These are phyloP conservation scores for Wallacemonas sp. DNA, from an alignment of 208 protist genomes.

Conservation along the genomic window DNA sequence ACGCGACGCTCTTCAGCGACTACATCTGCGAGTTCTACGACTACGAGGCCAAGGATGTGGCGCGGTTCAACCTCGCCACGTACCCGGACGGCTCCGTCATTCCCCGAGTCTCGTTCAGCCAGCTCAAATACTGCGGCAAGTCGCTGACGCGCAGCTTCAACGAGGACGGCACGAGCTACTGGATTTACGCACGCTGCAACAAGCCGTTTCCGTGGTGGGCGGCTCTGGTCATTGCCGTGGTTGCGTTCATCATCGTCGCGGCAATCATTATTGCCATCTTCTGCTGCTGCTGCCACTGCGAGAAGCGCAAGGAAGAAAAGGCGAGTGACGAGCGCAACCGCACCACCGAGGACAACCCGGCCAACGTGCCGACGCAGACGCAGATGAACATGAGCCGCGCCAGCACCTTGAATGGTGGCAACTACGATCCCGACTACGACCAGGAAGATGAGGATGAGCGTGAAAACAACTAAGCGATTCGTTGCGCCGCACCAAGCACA, in stretches of 20 bases:
- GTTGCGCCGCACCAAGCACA: background rate
- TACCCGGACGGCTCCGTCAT: conserved; percentile 55
- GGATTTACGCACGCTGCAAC: conserved; percentile 43
- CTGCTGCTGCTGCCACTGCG: conserved; percentile 41
- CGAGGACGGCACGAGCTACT: conserved; percentile 19
- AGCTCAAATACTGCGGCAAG: conserved; percentile 33
- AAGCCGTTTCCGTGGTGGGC: conserved; percentile 57
- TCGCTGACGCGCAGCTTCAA: conserved; percentile 25
- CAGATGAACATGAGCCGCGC: conserved; percentile 44
- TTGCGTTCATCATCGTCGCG: conserved; percentile 30
- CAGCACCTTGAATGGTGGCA: conserved; percentile 8
- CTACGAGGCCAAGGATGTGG: conserved; percentile 40
- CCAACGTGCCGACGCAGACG: conserved; percentile 55
- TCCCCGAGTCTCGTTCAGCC: conserved; percentile 3
- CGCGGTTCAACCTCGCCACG: conserved; percentile 41
- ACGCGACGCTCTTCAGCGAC: conserved; percentile 39
- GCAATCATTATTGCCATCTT: conserved; percentile 42
- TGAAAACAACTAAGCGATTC: background rate
- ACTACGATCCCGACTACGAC: conserved; percentile 16
- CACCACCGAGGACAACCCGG: conserved; percentile 45
- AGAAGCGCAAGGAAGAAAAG: conserved; percentile 30
- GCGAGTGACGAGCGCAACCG: conserved; percentile 23
- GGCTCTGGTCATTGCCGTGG: conserved; percentile 43
- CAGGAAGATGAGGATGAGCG: conserved; percentile 13
- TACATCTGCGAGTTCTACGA: conserved; percentile 72